These are phyloP conservation scores for Glycine soja DNA, from an alignment of 306 rosid species.

Conservation along the genomic window DNA sequence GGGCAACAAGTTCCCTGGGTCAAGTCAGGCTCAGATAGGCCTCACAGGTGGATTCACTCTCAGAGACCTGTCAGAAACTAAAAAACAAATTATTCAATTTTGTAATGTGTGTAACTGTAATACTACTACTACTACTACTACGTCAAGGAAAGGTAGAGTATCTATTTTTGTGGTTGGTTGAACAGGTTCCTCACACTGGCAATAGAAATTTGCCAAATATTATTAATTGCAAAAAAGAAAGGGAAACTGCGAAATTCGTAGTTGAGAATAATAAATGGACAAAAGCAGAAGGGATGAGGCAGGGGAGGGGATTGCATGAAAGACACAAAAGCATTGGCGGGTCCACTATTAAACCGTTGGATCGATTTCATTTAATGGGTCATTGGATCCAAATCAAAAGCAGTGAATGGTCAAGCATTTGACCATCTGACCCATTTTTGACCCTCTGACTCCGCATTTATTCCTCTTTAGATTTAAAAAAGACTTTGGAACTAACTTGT, in stretches of 20 bases:
- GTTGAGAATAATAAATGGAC: constrained; percentile 35
- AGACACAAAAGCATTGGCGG: no score
- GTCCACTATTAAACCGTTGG: constrained; percentile 41
- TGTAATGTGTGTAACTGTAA: background rate
- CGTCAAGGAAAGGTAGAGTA: background rate
- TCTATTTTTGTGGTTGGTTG: background rate
- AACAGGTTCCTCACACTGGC: background rate
- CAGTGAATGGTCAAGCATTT: constrained; percentile 52
- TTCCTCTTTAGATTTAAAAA: constrained; percentile 24
- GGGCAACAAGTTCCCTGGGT: no score
- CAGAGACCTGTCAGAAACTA: background rate
- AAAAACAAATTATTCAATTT: constrained; percentile 16
- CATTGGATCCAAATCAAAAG: constrained; percentile 36
- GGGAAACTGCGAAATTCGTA: background rate
- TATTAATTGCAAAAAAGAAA: background rate
- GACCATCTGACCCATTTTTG: constrained; percentile 58
- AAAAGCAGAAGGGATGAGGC: background rate
- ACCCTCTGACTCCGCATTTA: constrained; percentile 57
- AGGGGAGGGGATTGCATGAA: background rate
- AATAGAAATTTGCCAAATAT: background rate
- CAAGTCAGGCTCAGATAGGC: no score
- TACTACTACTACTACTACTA: background rate
- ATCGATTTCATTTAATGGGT: constrained; percentile 38
- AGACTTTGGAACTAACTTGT: constrained; percentile 48
- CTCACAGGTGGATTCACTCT: no score